Evolutionary conservation across 1,139 yeast species (phyloP), one percentile per base, ranked within the genome.

Genomic region (Lodderomyces oxycetoniae): DNA sequence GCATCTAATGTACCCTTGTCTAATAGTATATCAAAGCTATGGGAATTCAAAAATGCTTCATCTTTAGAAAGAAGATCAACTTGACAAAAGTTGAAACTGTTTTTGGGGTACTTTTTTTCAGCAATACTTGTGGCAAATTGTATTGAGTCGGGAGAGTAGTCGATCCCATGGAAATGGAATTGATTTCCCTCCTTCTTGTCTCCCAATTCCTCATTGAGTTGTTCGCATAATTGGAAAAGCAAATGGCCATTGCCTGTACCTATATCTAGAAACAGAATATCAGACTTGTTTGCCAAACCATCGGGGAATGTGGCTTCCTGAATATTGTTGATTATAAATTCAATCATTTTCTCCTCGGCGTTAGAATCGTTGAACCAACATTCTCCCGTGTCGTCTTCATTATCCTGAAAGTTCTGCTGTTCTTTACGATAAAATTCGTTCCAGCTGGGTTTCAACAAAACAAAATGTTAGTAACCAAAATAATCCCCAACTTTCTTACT

Each of bases 1-100:
- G 99, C 98, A 61, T 91, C 99, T 27, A 93, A 61, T 0, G 99
- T 91, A 7, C 99, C 98, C 53, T 91, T 91, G 57, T 91, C 99
- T 27, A 89, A 61, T 2, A 89, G 73, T 4, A 91, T 57, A 49
- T 89, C 95, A 59, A 74, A 88, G 5, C 36, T 46, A 25, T 70
- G 63, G 2, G 55, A 44, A 1, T 53, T 43, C 52, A 56, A 58
- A 55, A 54, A 77, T 45, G 36, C 50, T 45, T 34, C 60, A 17
- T 61, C 54, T 17, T 52, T 44, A 29, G 55, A 53, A 30, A 74
- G 51, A 28, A 75, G 55, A 47, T 75, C 79, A 17, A 68, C 74
- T 35, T 62, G 66, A 10, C 61, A 62, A 43, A 79, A 76, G 8
- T 52, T 49, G 20, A 74, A 66, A 16, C 55, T 49, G 1, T 50